Base-by-base conservation (phyloP, 1,284 basidiomycete species). In the Thelephora terrestris region DNA sequence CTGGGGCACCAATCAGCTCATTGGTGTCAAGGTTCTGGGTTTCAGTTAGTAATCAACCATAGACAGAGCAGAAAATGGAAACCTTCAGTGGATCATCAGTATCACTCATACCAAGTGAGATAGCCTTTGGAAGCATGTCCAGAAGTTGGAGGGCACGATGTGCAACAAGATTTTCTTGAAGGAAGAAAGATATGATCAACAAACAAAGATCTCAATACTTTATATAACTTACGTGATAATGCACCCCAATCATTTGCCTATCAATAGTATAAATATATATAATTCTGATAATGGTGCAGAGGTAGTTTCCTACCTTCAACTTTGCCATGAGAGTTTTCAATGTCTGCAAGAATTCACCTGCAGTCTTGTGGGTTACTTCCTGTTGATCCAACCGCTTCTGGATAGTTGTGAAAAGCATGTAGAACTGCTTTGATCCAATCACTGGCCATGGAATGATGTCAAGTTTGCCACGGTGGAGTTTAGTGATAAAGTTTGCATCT, bases 241-340 rank as follows among this genome's bases (percentile, higher is more conserved):
- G 79, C 68, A 10, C 76, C 75, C 78, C 79, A 81, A 50, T 81
- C 78, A 40, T 81, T 80, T 0, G 72, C 71, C 78, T 79, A 45
- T 44, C 32, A n/a, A 27, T 40, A 14, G 25, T 3, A 53, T 45
- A 49, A 21, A n/a, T 5, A 14, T 29, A 16, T 34, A 14, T 25
- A 40, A 27, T 4, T 42, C 12, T 17, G 51, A 21, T 5, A 23
- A 27, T 10, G 40, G 48, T 43, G 5, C 7, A 21, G 9, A 10
- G 39, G n/a, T n/a, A n/a, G n/a, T n/a, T n/a, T n/a, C 49, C 16
- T 47, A 75, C 79, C 70, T 81, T 81, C 43, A 81, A 55, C 49
- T 81, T 82, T 4, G 79, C 79, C 78, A 81, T 82, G 36, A 82
- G 56, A 0, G 76, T 78, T 59, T 81, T 81, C 57, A 82, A 59